Base-by-base conservation (phyloP, 2,329 filamentous ascomycete genomes). In the Pestalotiopsis sp. region DNA sequence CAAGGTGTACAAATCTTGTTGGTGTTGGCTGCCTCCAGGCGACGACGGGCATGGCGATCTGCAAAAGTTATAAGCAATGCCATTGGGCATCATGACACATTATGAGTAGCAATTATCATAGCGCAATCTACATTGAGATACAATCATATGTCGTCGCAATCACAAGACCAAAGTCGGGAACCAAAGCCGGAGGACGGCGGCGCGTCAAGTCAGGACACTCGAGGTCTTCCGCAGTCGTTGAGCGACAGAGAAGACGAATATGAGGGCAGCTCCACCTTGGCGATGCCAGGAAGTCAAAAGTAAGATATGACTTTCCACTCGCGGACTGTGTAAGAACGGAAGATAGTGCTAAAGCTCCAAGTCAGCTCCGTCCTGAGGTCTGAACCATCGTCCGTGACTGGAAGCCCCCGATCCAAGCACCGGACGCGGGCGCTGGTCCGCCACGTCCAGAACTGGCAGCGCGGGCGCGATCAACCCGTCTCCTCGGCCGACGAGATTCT, bases 401-500 rank as follows among this genome's bases (percentile, higher is more conserved):
- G 9, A 36, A 61, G 67, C 38, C 17, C 67, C 38, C 67, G 31
- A 1, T 12, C 23, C 20, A 63, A 25, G 31, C 69, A 68, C 9
- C 36, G 69, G 56, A 70, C 68, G 6, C 69, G 67, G 59, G 57
- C 39, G 14, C 57, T 68, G 25, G 27, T 39, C 25, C 65, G 65
- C 23, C 62, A 69, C 9, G 64, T 71, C 27, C 70, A 72, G 25
- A 14, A 41, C 14, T 52, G 70, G 14, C 68, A 65, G 31, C 49
- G 62, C 25, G 57, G 31, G 14, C 62, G 27, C 14, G 59, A 65
- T 12, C 68, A 70, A 23, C 20, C 65, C 2, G 25, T 62, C 20
- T 14, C 5, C 17, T 57, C 68, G 9, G 20, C 57, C n/a, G 68
- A 64, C 9, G 68, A 69, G n/a, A 69, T 68, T 59, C 57, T 68